Percentiles rank a stretch among this genome's conserved stretches.
phyloP scores from a whole-genome alignment of 129 eudicot genomes.

The Glebionis coronaria region DNA sequence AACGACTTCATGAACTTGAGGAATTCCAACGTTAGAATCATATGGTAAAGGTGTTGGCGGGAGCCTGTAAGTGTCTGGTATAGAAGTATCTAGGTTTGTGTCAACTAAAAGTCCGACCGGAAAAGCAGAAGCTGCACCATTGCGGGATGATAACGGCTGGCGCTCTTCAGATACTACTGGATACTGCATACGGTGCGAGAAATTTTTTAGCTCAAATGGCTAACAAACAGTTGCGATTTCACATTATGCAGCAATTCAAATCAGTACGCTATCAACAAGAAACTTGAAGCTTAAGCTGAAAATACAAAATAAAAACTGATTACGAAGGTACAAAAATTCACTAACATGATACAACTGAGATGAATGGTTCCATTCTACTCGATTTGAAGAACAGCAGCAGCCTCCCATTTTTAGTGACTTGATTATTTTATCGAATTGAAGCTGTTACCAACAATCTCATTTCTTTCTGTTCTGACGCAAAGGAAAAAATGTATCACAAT shows the following conservation, averaged over 20 bases:
- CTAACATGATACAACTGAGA: constrained; percentile 65
- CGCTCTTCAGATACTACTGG: constrained; percentile 68
- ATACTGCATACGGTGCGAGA: constrained; percentile 39
- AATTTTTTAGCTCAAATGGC: background rate
- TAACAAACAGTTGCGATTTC: background rate
- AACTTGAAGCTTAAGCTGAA: no score
- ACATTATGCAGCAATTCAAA: no score
- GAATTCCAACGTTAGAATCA: constrained; percentile 32
- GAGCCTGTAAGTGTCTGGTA: constrained; percentile 69
- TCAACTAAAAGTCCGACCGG: constrained; percentile 80
- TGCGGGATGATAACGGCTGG: constrained; percentile 59
- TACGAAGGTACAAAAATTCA: constrained; percentile 5
- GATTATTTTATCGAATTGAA: constrained; percentile 40
- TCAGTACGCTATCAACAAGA: background rate
- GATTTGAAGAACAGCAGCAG: constrained; percentile 68
- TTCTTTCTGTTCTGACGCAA: constrained; percentile 28
- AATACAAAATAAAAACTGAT: no score
- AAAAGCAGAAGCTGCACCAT: constrained; percentile 38
- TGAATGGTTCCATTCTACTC: constrained; percentile 44
- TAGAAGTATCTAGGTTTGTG: constrained; percentile 80
- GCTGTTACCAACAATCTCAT: constrained; percentile 42
- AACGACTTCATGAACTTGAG: constrained; percentile 35
- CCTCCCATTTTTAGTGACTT: constrained; percentile 55
- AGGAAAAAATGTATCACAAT: constrained; percentile 24
- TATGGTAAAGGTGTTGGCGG: constrained; percentile 88